A percentile compares a stretch with the other conserved stretches of the same genome.
These are phyloP conservation scores for Epithemia pelagica DNA, from an alignment of 108 stramenopile genomes.

Conservation along the genomic window DNA sequence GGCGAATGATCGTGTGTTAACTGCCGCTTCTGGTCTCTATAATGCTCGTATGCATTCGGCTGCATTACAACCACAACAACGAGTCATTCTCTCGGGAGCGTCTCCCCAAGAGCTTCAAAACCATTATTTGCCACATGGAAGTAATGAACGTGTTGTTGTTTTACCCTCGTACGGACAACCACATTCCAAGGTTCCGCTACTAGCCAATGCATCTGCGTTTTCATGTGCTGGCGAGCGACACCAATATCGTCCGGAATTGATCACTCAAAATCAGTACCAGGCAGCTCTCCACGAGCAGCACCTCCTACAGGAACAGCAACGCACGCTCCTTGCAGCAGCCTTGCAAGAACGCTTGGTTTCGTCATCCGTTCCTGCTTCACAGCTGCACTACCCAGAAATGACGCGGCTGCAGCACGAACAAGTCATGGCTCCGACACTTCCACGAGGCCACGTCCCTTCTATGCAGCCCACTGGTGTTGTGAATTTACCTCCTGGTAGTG, in stretches of 20 bases:
- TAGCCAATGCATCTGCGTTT: background rate
- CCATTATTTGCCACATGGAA: background rate
- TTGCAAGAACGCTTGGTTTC: background rate
- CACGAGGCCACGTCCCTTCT: too few species aligned
- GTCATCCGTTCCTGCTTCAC: background rate
- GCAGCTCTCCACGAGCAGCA: background rate
- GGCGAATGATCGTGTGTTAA: background rate
- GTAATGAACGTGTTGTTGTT: background rate
- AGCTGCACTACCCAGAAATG: too few species aligned
- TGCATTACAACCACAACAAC: background rate
- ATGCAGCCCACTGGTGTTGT: too few species aligned
- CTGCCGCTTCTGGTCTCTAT: background rate
- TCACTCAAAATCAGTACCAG: background rate
- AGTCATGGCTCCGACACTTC: too few species aligned
- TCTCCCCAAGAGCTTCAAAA: background rate
- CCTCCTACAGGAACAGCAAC: too few species aligned
- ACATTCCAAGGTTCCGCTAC: background rate
- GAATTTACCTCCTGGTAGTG: too few species aligned
- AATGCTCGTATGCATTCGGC: background rate
- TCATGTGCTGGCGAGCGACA: background rate
- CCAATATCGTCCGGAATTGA: background rate
- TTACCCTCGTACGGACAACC: background rate
- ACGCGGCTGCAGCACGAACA: too few species aligned
- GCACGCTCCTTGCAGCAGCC: background rate
- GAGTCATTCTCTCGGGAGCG: background rate